Evolutionary conservation across 2,329 filamentous ascomycete genomes (phyloP).

Genomic region (Fusarium brachygibbosum): DNA sequence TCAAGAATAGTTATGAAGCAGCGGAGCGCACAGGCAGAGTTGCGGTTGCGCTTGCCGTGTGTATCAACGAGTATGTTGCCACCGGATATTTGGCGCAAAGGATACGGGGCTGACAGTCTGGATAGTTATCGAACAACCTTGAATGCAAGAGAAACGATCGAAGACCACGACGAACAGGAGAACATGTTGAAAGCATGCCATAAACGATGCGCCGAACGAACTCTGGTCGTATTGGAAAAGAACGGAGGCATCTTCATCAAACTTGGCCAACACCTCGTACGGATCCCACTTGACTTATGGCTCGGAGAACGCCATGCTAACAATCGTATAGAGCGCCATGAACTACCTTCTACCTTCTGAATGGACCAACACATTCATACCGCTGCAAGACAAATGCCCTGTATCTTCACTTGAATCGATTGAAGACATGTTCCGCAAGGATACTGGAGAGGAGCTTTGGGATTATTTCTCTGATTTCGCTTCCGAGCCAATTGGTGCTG

Average conservation of each 20-base stretch:
- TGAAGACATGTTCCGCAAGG: conserved; percentile 84
- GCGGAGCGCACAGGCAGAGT: conserved; percentile 85
- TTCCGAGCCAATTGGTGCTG: conserved; percentile 85
- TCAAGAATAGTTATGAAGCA: conserved; percentile 81
- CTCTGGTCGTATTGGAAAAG: conserved; percentile 87
- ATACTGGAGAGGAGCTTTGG: conserved; percentile 83
- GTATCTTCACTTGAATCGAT: conserved; percentile 91
- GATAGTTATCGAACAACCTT: conserved; percentile 87
- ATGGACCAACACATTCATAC: conserved; percentile 96
- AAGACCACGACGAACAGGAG: conserved; percentile 75
- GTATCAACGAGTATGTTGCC: conserved; percentile 83
- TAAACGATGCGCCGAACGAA: conserved; percentile 90
- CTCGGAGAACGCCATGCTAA: conserved; percentile 39
- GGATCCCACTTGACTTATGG: conserved; percentile 21
- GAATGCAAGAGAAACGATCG: conserved; percentile 73
- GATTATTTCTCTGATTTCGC: conserved; percentile 92
- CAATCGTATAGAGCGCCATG: conserved; percentile 78
- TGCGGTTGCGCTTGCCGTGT: conserved; percentile 78
- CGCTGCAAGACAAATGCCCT: conserved; percentile 94
- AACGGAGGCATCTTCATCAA: conserved; percentile 99
- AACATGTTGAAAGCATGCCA: conserved; percentile 85
- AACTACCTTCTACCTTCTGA: conserved; percentile 92
- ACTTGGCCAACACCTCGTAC: conserved; percentile 89
- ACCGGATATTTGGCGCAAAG: neutral
- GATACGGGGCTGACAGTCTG: conserved; percentile 6